Evolutionary conservation across 345 rosid genomes (phyloP), one percentile per base, ranked within the genome.

Genomic region (Eucalyptus shirleyi): DNA sequence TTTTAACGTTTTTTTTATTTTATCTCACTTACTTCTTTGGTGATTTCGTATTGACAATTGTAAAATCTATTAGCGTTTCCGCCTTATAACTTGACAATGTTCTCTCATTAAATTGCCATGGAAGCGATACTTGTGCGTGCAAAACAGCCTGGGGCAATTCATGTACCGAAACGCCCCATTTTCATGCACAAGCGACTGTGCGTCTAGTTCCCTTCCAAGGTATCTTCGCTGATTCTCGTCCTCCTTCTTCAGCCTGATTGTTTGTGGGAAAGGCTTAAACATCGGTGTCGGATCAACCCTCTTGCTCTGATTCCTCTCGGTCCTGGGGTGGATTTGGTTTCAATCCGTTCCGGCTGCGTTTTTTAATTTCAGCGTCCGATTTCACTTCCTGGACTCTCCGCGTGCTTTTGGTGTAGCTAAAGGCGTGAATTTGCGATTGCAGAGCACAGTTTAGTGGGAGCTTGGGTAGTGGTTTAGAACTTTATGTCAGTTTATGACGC

Each of bases 121-220:
- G 99, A 98, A 95, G 94, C 95, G 88, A 95, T 98, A 90, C 95
- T 97, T 67, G 82, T 92, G 95, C 92, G 95, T 98, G 44, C 94
- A 94, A 90, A 96, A 94, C 95, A 97, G 96, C 92, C 96, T 96
- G 45, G 96, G 97, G 86, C 93, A 96, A 89, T 96, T 98, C 93
- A 95, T 98, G 91, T 90, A 89, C 93, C 92, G 93, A 56, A 97
- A 98, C 89, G 96, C 99, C 90, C 99, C 90, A 94, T 96, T 89
- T 98, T 92, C 94, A 93, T 97, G 93, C 94, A 98, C 90, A 99
- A 95, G 91, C 98, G 98, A 72, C 98, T 98, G 92, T 96, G 96
- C 87, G 98, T 98, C 28, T 99, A 98, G 95, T 98, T 95, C 91
- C 99, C 32, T 60, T 28, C 32, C 32, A 12, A 60, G 8, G 1